Evolutionary conservation across 176 grass and related monocot species (phyloP), one percentile per base, ranked within the genome.

Genomic region (Carex pumila): DNA sequence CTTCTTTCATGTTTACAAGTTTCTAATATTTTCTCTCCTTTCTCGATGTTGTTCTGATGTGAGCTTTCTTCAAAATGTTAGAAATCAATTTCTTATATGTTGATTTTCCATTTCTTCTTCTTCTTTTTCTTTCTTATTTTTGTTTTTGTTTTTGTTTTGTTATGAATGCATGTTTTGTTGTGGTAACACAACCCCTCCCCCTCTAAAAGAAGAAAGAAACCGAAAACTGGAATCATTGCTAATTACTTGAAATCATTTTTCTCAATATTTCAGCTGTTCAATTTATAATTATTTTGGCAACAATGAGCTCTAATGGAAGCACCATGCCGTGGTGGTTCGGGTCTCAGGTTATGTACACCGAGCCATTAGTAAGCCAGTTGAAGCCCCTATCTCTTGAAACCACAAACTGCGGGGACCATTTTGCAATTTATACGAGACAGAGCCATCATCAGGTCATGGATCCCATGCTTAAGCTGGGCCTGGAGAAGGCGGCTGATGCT

Each of bases 301-400:
- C 41, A 65, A 84, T 85, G 81, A 61, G 59, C 60, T 81, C 87
- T 52, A 76, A 82, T 71, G 68, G 75, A 82, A 59, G 79, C 37
- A 66, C 88, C 21, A 39, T 87, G 76, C 89, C 92, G 34, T 94
- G 95, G 90, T 93, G 92, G 95, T 63, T 91, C 60, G 90, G 87
- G 66, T 65, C 87, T 50, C 95, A 92, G 74, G 41, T 87, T 79
- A 62, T 91, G 39, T 94, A 85, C 76, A 86, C 88, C 5, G 94
- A 94, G 15, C 73, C 82, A 34, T 56, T 78, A 34, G 19, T 82
- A 71, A 90, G 58, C 52, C 80, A 89, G 55, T 82, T 84, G 30
- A 89, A 87, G 64, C 68, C 90, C 85, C 34, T 87, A 29, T 59
- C 87, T 29, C 81, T 47, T 18, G 90, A 92, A 47, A 84, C 88